Percentiles rank a stretch among this genome's conserved stretches.
These are phyloP conservation scores for Pholiota microspora DNA, from an alignment of 768 basidiomycete genomes.

Conservation along the genomic window DNA sequence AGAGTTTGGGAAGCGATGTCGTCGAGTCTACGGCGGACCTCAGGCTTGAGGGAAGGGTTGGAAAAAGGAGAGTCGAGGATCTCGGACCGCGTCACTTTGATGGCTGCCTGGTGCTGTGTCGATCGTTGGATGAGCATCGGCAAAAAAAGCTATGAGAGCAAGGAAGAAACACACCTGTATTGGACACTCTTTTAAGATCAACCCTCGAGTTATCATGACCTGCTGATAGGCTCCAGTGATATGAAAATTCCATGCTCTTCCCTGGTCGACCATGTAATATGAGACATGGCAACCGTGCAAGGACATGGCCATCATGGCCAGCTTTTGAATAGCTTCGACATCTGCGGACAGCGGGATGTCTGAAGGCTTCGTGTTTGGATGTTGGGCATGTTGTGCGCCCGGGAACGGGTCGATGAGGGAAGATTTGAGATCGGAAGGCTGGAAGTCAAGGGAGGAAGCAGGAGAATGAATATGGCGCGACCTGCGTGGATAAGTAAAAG, in stretches of 20 bases:
- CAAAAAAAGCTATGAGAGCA: constrained; percentile 16
- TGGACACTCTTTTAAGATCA: constrained; percentile 87
- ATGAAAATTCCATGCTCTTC: constrained; percentile 83
- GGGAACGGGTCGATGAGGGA: constrained; percentile 40
- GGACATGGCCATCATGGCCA: constrained; percentile 76
- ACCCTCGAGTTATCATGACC: constrained; percentile 86
- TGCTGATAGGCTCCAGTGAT: constrained; percentile 90
- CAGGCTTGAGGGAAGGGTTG: constrained; percentile 76
- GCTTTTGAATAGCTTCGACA: constrained; percentile 74
- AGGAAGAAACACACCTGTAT: constrained; percentile 56
- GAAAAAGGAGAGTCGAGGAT: constrained; percentile 84
- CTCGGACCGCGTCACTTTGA: constrained; percentile 91
- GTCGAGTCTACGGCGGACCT: constrained; percentile 84
- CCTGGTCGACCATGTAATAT: constrained; percentile 70
- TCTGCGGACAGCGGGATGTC: constrained; percentile 45
- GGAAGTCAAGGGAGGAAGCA: constrained; percentile 63
- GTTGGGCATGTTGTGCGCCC: constrained; percentile 39
- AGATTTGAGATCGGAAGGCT: constrained; percentile 43
- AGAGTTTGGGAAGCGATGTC: constrained; percentile 92
- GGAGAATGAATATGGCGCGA: constrained; percentile 67
- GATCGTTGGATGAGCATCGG: constrained; percentile 10
- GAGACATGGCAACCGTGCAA: constrained; percentile 83
- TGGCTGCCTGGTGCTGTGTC: constrained; percentile 73
- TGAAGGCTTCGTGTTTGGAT: constrained; percentile 29
- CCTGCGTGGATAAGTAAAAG: constrained; percentile 89